Conservation (phyloP, 768 basidiomycete species). For the Saitozyma sp. region DNA sequence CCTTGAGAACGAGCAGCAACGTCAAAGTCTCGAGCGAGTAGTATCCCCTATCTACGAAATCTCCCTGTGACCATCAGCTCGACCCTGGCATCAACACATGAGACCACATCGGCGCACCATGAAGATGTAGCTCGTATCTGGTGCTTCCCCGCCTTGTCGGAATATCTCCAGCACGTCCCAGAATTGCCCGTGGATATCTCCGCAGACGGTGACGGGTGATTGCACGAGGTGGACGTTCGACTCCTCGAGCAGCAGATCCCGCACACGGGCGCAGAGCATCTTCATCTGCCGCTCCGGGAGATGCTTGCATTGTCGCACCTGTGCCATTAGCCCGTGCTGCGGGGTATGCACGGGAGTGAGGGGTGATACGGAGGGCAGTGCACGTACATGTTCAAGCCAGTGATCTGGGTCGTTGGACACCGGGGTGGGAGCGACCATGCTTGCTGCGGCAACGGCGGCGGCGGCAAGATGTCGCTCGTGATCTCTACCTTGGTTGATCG, state of each 20-base stretch:
- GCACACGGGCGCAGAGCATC: constrained; percentile 51
- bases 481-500: neutral
- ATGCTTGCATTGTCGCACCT: constrained; percentile 54
- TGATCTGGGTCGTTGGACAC: constrained; percentile 49
- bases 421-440: constrained; percentile 19
- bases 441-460: constrained; percentile 3
- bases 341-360: neutral
- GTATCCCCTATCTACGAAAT: constrained; percentile 98
- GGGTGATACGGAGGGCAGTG: neutral
- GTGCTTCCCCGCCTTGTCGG: constrained; percentile 96
- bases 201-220: constrained; percentile 58
- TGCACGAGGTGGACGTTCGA: constrained; percentile 56
- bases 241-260: constrained; percentile 55
- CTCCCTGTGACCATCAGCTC: constrained; percentile 58
- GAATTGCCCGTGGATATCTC: constrained; percentile 99
- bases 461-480: neutral
- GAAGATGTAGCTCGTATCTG: constrained; percentile 99
- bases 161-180: constrained; percentile 94
- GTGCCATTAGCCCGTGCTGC: neutral
- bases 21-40: constrained; percentile 99
- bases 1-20: constrained; percentile 89
- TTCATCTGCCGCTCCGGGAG: constrained; percentile 55
- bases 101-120: constrained; percentile 62
- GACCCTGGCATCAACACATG: too few relatives aligned
- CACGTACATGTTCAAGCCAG: constrained; percentile 51